A percentile compares a stretch with the other conserved stretches of the same genome.
Evolutionary conservation across 2,329 filamentous ascomycete species (phyloP).

Genomic region (Ceratocystis lukuohia): DNA sequence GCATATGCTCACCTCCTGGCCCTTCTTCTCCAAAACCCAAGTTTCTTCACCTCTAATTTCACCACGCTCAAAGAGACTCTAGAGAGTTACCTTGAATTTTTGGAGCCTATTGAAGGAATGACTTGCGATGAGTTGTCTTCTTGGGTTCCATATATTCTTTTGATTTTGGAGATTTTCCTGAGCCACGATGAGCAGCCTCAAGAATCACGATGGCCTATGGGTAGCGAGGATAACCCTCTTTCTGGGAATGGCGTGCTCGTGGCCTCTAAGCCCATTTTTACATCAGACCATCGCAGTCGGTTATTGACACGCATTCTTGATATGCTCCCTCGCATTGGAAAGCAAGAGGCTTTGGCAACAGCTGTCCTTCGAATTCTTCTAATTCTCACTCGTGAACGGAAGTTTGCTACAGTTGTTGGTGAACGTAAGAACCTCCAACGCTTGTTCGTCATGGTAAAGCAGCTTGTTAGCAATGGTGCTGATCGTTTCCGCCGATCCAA

Average conservation of each 20-base stretch:
- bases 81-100: conserved; percentile 60
- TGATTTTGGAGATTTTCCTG: conserved; percentile 83
- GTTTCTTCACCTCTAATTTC: conserved; percentile 66
- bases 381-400: conserved; percentile 68
- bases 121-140: conserved; percentile 67
- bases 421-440: conserved; percentile 82
- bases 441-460: conserved; percentile 89
- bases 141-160: conserved; percentile 81
- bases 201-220: conserved; percentile 55
- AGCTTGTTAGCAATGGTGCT: conserved; percentile 67
- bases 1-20: conserved; percentile 88
- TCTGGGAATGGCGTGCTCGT: conserved; percentile 23
- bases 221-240: conserved; percentile 35
- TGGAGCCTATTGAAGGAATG: conserved; percentile 55
- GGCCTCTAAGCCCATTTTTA: conserved; percentile 29
- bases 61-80: conserved; percentile 66
- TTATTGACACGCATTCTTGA: conserved; percentile 70
- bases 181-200: conserved; percentile 74
- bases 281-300: conserved; percentile 42
- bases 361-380: conserved; percentile 74
- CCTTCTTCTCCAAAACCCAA: conserved; percentile 66
- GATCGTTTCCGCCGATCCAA: conserved; percentile 50
- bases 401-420: conserved; percentile 60
- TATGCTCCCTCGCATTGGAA: conserved; percentile 72
- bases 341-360: conserved; percentile 71